Evolutionary conservation across 768 basidiomycete species (phyloP).

Genomic region (Rhodocollybia butyracea): DNA sequence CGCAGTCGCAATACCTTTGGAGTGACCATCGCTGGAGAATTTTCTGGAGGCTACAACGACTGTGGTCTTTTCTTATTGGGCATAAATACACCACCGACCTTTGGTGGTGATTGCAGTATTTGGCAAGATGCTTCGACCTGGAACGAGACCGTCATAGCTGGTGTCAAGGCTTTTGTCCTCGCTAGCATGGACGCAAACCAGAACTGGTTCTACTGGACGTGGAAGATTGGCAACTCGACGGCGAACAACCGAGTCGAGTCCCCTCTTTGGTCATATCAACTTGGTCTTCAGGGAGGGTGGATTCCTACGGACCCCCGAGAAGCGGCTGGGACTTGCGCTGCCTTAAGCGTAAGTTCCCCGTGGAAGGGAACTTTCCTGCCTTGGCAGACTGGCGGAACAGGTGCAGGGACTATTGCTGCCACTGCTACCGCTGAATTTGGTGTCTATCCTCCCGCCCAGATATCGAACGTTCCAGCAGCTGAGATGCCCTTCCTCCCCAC

Average conservation of each 20-base stretch:
- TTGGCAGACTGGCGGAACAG: slow-evolving; percentile 61
- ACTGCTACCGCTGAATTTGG: slow-evolving; percentile 38
- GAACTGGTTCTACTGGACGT: slow-evolving; percentile 78
- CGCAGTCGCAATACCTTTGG: slow-evolving; percentile 48
- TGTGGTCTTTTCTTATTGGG: slow-evolving; percentile 51
- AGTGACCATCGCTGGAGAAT: slow-evolving; percentile 64
- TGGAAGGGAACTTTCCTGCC: slow-evolving; percentile 41
- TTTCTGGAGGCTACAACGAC: slow-evolving; percentile 53
- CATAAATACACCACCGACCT: slow-evolving; percentile 22
- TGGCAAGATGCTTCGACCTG: slow-evolving; percentile 50
- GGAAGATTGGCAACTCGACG: slow-evolving; percentile 70
- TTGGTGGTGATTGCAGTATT: slow-evolving; percentile 34
- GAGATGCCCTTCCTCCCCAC: slow-evolving; percentile 45
- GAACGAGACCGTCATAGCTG: slow-evolving; percentile 18
- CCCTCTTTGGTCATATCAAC: slow-evolving; percentile 70
- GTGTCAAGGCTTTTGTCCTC: slow-evolving; percentile 11
- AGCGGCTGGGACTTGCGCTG: slow-evolving; percentile 50
- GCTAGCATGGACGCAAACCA: slow-evolving; percentile 59
- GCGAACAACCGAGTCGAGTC: slow-evolving; percentile 45
- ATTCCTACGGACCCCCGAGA: slow-evolving; percentile 62
- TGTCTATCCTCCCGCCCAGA: slow-evolving; percentile 48
- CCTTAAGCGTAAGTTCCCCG: slow-evolving; percentile 34
- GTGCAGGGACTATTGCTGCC: slow-evolving; percentile 47
- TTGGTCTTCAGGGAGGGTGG: slow-evolving; percentile 65
- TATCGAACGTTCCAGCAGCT: slow-evolving; percentile 33